Evolutionary conservation across 495 filamentous ascomycete genomes (phyloP).

Genomic region (Pyrenopolyporus hunteri): DNA sequence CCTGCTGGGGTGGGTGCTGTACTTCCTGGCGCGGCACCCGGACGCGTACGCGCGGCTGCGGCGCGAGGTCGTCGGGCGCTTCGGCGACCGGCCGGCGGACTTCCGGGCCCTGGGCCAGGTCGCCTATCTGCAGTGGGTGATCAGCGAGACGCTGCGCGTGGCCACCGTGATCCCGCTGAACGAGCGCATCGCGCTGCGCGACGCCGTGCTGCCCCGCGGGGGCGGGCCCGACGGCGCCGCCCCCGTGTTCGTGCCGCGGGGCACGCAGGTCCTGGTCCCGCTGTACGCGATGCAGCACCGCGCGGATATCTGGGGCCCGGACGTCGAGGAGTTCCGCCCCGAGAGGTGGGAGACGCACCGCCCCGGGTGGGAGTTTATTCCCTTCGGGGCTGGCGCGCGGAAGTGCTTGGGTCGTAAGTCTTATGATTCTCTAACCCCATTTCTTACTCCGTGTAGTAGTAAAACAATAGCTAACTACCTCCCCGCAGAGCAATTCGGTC

Average conservation of each 20-base stretch:
- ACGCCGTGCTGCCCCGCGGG: conserved; percentile 56
- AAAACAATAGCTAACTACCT: conserved; percentile 6
- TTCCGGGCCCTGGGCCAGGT: conserved; percentile 49
- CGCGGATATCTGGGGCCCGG: conserved; percentile 48
- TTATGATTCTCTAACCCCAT: neutral
- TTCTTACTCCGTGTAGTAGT: neutral
- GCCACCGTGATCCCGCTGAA: conserved; percentile 50
- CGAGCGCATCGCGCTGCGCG: conserved; percentile 49
- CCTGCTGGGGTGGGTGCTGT: conserved; percentile 63
- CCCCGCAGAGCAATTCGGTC: conserved; percentile 51
- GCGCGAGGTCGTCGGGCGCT: conserved; percentile 49
- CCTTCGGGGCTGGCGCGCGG: conserved; percentile 30
- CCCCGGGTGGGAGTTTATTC: conserved; percentile 49
- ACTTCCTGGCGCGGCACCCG: conserved; percentile 57
- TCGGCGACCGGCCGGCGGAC: conserved; percentile 39
- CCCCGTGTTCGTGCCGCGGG: conserved; percentile 39
- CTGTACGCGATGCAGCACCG: conserved; percentile 45
- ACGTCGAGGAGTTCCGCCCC: conserved; percentile 39
- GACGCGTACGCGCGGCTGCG: conserved; percentile 58
- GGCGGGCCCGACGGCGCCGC: conserved; percentile 44
- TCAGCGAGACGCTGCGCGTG: conserved; percentile 53
- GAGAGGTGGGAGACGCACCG: conserved; percentile 43
- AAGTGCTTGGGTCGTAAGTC: conserved; percentile 42
- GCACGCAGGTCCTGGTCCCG: conserved; percentile 45
- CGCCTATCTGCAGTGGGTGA: conserved; percentile 55